Base-by-base conservation (phyloP, 768 basidiomycete genomes). In the Termitomyces sp. region DNA sequence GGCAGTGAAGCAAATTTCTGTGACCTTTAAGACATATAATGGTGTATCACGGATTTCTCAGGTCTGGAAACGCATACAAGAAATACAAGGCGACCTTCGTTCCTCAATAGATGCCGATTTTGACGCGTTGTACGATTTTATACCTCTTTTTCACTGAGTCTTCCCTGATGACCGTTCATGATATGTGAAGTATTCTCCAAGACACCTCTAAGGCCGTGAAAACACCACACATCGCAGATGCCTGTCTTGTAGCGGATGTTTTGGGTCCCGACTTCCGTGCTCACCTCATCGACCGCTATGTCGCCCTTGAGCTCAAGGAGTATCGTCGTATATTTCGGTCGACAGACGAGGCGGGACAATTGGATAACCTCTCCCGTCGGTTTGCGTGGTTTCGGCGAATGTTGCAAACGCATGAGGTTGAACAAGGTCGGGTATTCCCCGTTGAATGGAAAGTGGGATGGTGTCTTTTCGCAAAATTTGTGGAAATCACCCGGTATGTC, bases 301-400 rank as follows among this genome's bases (percentile, higher is more conserved):
- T 92, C 22, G 84, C 88, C 10, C 79, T 95, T 16, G 92, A 97
- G 63, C 79, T 99, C 26, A 92, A 93, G 68, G 97, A 98, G 68
- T 99, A 98, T 68, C 87, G 94, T 11, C 87, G 94, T 22, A 95
- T 99, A 67, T 98, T 99, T 74, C 85, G 90, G 50, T 84, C 90
- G 7, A 87, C 86, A 5, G 94, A 97, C 61, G 97, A 98, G 71
- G 94, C 97, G 2, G 97, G 96, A 3, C 93, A 97, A 65, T 78
- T 99, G 47, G 97, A 99, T 74, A 99, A 99, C 62, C 79, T 97
- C 6, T 85, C 92, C 0, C 78, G 97, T 16, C 83, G 97, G 43
- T 98, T 93, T 64, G 92, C 94, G 4, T 99, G 95, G 94, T 98
- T 98, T 73, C 79, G 90, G 22, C 83, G 95, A 30, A 70, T 94